Conservation (phyloP, 192 early-diverging fungal genomes). For the Pilobolus umbonatus region DNA sequence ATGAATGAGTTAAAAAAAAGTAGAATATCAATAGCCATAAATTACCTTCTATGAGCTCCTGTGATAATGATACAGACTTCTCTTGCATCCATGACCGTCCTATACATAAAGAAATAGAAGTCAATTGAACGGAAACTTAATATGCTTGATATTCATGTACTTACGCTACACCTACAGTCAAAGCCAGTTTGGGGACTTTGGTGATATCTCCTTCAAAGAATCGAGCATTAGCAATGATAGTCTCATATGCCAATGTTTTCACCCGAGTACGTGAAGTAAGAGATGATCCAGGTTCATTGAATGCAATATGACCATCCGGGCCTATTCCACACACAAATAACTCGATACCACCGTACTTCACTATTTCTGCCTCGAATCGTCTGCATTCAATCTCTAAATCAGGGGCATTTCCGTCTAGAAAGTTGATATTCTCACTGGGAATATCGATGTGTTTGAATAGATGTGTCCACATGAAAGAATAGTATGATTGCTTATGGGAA, state of each 20-base stretch:
- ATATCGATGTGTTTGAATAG: constrained; percentile 65
- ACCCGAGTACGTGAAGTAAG: constrained; percentile 75
- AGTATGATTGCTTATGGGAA: constrained; percentile 61
- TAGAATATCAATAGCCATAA: constrained; percentile 21
- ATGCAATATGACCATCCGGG: constrained; percentile 87
- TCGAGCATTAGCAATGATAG: constrained; percentile 16
- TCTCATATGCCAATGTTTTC: constrained; percentile 77
- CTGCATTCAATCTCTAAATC: constrained; percentile 76
- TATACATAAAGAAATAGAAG: constrained; percentile 16
- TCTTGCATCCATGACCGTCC: constrained; percentile 81
- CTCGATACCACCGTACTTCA: constrained; percentile 77
- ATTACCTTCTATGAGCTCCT: constrained; percentile 65
- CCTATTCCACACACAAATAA: constrained; percentile 81
- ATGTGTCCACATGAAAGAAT: constrained; percentile 86
- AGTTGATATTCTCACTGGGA: constrained; percentile 70
- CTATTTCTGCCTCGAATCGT: constrained; percentile 75
- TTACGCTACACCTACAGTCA: constrained; percentile 78
- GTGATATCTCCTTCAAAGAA: constrained; percentile 73
- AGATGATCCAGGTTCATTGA: constrained; percentile 78
- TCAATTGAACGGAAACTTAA: background rate
- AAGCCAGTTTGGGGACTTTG: constrained; percentile 80
- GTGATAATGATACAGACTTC: constrained; percentile 84
- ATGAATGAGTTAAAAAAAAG: background rate
- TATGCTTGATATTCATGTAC: constrained; percentile 15
- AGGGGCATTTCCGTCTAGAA: constrained; percentile 77